Evolutionary conservation across 495 filamentous ascomycete genomes (phyloP).

Genomic region (Aspergillus carlsbadensis): DNA sequence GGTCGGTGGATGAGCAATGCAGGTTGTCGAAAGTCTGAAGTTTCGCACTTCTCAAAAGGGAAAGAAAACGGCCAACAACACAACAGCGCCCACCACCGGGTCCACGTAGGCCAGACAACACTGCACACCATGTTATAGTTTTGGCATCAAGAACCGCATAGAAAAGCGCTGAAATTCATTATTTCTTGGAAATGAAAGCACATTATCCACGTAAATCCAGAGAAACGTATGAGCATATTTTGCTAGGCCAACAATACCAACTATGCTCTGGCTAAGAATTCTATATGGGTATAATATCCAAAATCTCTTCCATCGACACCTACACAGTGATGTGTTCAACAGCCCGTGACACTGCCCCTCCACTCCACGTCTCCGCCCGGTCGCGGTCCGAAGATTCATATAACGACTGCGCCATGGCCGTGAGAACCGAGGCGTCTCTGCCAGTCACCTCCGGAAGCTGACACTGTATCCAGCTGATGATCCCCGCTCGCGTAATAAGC

Average conservation of each 20-base stretch:
- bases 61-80: slow-evolving; percentile 12
- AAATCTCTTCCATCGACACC: background rate
- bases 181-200: background rate
- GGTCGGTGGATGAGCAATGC: background rate
- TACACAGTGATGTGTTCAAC: slow-evolving; percentile 30
- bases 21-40: slow-evolving; percentile 13
- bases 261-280: background rate
- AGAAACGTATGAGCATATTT: background rate
- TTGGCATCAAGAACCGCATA: too few relatives aligned
- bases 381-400: slow-evolving; percentile 68
- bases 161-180: background rate
- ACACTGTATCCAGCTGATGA: slow-evolving; percentile 74
- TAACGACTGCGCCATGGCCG: slow-evolving; percentile 58
- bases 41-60: slow-evolving; percentile 23
- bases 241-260: background rate
- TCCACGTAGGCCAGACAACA: slow-evolving; percentile 5
- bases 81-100: background rate
- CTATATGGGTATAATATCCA: slow-evolving; percentile 6
- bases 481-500: slow-evolving; percentile 78
- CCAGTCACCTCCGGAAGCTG: slow-evolving; percentile 44
- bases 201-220: background rate
- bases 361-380: slow-evolving; percentile 68
- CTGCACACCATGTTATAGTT: background rate
- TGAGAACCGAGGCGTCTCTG: slow-evolving; percentile 51
- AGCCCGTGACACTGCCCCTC: slow-evolving; percentile 37